Conservation (phyloP, 1,139 yeast species). For the Blastobotrys proliferans region DNA sequence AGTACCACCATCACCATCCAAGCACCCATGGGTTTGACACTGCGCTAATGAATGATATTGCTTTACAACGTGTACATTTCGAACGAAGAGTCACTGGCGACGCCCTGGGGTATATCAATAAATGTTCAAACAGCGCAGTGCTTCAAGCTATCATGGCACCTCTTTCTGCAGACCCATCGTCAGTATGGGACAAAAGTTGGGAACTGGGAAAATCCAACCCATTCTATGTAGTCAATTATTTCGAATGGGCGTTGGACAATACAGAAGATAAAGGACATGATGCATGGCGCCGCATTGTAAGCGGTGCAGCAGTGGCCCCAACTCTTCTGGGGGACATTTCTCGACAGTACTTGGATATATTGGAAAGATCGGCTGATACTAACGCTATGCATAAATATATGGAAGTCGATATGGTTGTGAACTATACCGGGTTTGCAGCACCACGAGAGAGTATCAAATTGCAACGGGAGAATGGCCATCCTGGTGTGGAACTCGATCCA, state of each 20-base stretch:
- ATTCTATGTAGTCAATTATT: slow-evolving; percentile 22
- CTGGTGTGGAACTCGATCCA: slow-evolving; percentile 27
- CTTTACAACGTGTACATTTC: slow-evolving; percentile 24
- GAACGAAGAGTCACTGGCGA: slow-evolving; percentile 21
- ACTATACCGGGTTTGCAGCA: background rate
- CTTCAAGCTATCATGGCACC: background rate
- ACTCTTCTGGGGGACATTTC: slow-evolving; percentile 29
- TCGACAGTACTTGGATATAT: slow-evolving; percentile 28
- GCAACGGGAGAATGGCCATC: slow-evolving; percentile 32
- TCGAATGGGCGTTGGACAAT: slow-evolving; percentile 30
- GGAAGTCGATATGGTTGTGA: slow-evolving; percentile 29
- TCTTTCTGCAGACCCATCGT: no score
- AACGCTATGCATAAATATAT: slow-evolving; percentile 28
- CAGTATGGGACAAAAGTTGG: background rate
- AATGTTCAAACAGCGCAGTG: background rate
- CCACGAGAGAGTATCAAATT: slow-evolving; percentile 23
- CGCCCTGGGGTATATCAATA: background rate
- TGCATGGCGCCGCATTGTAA: slow-evolving; percentile 20
- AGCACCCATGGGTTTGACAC: background rate
- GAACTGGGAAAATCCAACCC: background rate
- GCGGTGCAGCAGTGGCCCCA: slow-evolving; percentile 30
- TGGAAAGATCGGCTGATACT: slow-evolving; percentile 26
- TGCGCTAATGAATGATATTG: background rate
- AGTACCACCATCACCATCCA: background rate
- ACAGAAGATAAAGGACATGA: slow-evolving; percentile 12